Conservation (phyloP, 306 rosid species). For the Morella rubra region DNA sequence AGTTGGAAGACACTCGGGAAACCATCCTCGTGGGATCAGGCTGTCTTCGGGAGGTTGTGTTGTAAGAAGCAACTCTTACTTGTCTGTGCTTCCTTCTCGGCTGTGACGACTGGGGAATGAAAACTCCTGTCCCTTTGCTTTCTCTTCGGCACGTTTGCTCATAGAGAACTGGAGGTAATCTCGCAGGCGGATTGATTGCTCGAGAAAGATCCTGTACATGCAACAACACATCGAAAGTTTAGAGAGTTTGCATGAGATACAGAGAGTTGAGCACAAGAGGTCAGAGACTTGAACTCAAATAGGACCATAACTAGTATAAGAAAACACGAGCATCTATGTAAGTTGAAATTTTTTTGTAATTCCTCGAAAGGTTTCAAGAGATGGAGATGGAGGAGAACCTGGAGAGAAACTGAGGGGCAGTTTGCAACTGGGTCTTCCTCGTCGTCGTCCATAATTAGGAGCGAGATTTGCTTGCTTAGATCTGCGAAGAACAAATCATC, state of each 20-base stretch:
- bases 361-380: neutral
- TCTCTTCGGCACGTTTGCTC: slow-evolving; percentile 48
- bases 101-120: slow-evolving; percentile 64
- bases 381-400: slow-evolving; percentile 38
- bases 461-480: slow-evolving; percentile 76
- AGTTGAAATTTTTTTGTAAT: no score
- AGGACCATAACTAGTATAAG: neutral
- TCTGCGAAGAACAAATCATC: slow-evolving; percentile 79
- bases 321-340: neutral
- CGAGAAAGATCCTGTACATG: slow-evolving; percentile 48
- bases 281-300: no score
- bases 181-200: slow-evolving; percentile 44
- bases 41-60: slow-evolving; percentile 52
- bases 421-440: slow-evolving; percentile 50
- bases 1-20: slow-evolving; percentile 46
- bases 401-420: slow-evolving; percentile 47
- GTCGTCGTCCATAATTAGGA: slow-evolving; percentile 81
- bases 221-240: neutral
- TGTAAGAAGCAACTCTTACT: slow-evolving; percentile 46
- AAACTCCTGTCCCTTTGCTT: slow-evolving; percentile 89
- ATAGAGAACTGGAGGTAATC: slow-evolving; percentile 23
- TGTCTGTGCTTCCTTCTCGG: slow-evolving; percentile 62
- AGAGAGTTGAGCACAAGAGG: no score
- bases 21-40: slow-evolving; percentile 43
- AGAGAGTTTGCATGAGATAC: no score